These are phyloP conservation scores for Curvularia sp. DNA, from an alignment of 2,329 filamentous ascomycete genomes.

Conservation along the genomic window DNA sequence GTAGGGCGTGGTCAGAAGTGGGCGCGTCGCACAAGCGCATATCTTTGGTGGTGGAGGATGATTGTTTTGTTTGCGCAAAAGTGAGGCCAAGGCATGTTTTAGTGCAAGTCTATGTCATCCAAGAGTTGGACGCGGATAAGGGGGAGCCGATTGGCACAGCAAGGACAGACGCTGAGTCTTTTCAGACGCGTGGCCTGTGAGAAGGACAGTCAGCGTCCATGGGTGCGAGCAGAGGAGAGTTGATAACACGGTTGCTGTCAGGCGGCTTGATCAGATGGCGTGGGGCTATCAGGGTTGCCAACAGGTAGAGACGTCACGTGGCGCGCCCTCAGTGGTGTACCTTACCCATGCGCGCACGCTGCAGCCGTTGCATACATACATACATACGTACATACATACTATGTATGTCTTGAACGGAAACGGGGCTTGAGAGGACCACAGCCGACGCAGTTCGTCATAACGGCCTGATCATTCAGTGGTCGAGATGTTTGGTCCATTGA, in stretches of 20 bases:
- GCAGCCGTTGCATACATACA: neutral
- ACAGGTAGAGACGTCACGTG: constrained; percentile 7
- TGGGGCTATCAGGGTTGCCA: constrained; percentile 31
- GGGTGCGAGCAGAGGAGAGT: constrained; percentile 14
- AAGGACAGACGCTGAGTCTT: constrained; percentile 6
- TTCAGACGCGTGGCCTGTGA: constrained; percentile 18
- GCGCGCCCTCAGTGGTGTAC: constrained; percentile 9
- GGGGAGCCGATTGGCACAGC: constrained; percentile 24
- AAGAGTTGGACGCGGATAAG: constrained; percentile 35
- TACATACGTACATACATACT: too few relatives aligned
- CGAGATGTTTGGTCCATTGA: neutral
- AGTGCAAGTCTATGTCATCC: constrained; percentile 36
- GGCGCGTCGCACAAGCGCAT: constrained; percentile 41
- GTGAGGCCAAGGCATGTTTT: constrained; percentile 32
- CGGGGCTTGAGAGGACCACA: neutral
- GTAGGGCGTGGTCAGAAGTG: constrained; percentile 22
- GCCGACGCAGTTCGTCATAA: neutral
- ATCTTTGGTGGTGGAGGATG: constrained; percentile 32
- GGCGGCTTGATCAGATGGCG: constrained; percentile 31
- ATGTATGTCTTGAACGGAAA: neutral
- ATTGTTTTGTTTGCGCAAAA: constrained; percentile 20
- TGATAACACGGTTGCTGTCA: constrained; percentile 22
- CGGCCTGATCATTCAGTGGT: neutral
- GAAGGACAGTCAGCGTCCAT: constrained; percentile 25
- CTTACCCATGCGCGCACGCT: neutral